Evolutionary conservation across 2,329 filamentous ascomycete species (phyloP).

Genomic region (Diplocarpon rosae): DNA sequence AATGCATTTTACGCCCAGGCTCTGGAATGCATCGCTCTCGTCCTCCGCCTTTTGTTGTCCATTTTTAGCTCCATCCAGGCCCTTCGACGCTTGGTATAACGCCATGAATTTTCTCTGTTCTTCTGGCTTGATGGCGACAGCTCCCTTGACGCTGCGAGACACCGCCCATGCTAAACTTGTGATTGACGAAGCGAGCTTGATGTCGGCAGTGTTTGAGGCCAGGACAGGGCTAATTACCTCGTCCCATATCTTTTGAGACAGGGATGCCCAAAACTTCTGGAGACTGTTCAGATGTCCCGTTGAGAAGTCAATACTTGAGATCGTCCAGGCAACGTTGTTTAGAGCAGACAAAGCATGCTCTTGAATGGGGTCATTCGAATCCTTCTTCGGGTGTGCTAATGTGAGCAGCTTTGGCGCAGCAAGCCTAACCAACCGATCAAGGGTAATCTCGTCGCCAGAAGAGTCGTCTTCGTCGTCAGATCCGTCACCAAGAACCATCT

Average conservation of each 20-base stretch:
- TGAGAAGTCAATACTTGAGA: slow-evolving; percentile 49
- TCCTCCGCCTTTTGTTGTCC: slow-evolving; percentile 15
- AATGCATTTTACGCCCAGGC: slow-evolving; percentile 53
- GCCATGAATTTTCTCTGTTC: slow-evolving; percentile 55
- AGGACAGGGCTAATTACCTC: slow-evolving; percentile 46
- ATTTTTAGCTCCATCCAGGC: slow-evolving; percentile 20
- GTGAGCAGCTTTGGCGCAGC: slow-evolving; percentile 23
- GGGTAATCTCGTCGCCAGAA: slow-evolving; percentile 17
- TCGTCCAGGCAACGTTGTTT: slow-evolving; percentile 58
- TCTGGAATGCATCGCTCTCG: slow-evolving; percentile 43
- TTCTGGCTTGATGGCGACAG: slow-evolving; percentile 36
- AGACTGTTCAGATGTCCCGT: slow-evolving; percentile 40
- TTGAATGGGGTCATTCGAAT: slow-evolving; percentile 35
- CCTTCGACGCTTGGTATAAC: slow-evolving; percentile 49
- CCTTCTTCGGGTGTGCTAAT: slow-evolving; percentile 12
- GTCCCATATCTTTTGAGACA: slow-evolving; percentile 46
- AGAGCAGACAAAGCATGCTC: slow-evolving; percentile 46
- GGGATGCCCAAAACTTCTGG: slow-evolving; percentile 41
- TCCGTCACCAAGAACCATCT: slow-evolving; percentile 43
- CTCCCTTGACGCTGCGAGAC: slow-evolving; percentile 41
- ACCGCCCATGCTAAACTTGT: slow-evolving; percentile 57
- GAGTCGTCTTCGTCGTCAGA: slow-evolving; percentile 31
- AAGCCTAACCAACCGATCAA: slow-evolving; percentile 23
- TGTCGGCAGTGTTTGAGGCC: slow-evolving; percentile 47
- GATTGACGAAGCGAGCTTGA: slow-evolving; percentile 49